Conservation (phyloP, 2,329 filamentous ascomycete species). For the Fusarium setosum region DNA sequence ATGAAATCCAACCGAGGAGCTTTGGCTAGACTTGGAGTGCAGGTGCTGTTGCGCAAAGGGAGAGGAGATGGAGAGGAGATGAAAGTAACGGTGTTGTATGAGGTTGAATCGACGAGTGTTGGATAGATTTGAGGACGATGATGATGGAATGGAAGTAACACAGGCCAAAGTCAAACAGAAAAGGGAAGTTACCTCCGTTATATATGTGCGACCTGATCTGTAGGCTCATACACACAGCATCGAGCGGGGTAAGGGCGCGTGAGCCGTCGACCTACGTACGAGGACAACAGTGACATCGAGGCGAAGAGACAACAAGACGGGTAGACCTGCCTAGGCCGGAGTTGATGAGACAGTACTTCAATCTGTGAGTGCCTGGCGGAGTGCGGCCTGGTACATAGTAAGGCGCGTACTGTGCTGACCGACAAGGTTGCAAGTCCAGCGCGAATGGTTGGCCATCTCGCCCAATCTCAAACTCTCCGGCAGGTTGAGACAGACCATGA, state of each 20-base stretch:
- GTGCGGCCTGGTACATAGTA: constrained; percentile 29
- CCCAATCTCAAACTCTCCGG: constrained; percentile 33
- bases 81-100: neutral
- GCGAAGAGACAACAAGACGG: constrained; percentile 5
- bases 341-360: constrained; percentile 11
- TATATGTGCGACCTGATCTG: constrained; percentile 25
- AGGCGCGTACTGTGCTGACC: constrained; percentile 28
- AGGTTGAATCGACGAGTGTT: neutral
- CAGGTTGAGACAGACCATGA: constrained; percentile 23
- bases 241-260: constrained; percentile 43
- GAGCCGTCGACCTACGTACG: constrained; percentile 21
- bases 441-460: constrained; percentile 29
- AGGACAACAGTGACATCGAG: neutral
- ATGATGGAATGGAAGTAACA: constrained; percentile 17
- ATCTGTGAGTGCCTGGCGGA: neutral
- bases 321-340: constrained; percentile 1
- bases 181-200: constrained; percentile 21
- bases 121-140: constrained; percentile 3
- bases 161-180: neutral
- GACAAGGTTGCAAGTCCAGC: constrained; percentile 32
- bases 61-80: neutral
- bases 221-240: constrained; percentile 23
- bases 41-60: neutral
- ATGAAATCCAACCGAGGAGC: constrained; percentile 1
- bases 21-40: neutral